phyloP scores from a whole-genome alignment of 208 protist species.

The Lotmaria passim region DNA sequence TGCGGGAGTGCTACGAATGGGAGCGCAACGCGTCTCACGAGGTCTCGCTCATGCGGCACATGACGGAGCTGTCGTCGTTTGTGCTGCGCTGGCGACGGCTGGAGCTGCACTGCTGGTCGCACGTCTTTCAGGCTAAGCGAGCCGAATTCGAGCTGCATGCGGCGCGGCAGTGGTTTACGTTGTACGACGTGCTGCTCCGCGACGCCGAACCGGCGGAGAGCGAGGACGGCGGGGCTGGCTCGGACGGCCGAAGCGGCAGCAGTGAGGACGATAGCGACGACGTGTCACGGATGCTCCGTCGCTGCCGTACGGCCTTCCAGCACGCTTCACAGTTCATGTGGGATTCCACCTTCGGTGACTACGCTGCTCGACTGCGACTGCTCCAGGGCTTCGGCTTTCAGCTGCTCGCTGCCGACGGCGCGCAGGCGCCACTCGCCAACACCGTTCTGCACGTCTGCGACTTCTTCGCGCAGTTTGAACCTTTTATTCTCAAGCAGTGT shows the following conservation, averaged over 20 bases:
- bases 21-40: conserved; percentile 93
- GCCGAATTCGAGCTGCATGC: conserved; percentile 75
- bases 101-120: conserved; percentile 96
- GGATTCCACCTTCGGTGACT: conserved; percentile 80
- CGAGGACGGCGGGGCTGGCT: background rate
- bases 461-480: conserved; percentile 87
- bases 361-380: conserved; percentile 65
- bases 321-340: conserved; percentile 83
- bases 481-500: conserved; percentile 49
- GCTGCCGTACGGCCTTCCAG: conserved; percentile 57
- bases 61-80: conserved; percentile 89
- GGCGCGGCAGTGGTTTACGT: conserved; percentile 71
- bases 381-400: conserved; percentile 73
- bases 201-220: background rate
- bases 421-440: conserved; percentile 65
- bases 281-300: conserved; percentile 19
- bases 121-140: conserved; percentile 86
- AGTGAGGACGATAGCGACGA: conserved; percentile 26
- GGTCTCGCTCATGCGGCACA: conserved; percentile 90
- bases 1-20: conserved; percentile 96
- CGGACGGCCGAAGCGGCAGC: no score
- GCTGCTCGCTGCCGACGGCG: conserved; percentile 47
- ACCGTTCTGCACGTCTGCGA: conserved; percentile 76
- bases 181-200: conserved; percentile 75
- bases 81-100: conserved; percentile 97